Evolutionary conservation across 129 eudicot genomes (phyloP).

Genomic region (Heracleum sosnowskyi): DNA sequence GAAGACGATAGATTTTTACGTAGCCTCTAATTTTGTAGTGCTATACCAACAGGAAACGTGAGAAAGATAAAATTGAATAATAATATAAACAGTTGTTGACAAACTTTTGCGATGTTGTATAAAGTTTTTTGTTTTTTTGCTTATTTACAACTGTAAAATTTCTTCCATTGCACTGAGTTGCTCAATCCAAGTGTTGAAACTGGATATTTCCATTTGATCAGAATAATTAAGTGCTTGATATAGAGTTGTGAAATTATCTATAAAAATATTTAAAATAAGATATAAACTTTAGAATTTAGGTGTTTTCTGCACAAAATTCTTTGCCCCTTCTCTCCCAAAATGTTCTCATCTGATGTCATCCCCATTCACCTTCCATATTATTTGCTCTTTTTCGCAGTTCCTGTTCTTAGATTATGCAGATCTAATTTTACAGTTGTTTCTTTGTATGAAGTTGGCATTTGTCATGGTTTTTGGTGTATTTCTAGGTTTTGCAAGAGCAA

Average conservation of each 20-base stretch:
- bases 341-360: not conserved
- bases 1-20: not conserved
- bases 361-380: not conserved
- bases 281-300: not conserved
- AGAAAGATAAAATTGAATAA: not conserved
- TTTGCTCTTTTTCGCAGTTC: not conserved
- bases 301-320: not conserved
- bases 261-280: no score
- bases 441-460: not conserved
- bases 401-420: not conserved
- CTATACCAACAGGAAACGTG: not conserved
- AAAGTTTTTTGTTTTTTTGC: not conserved
- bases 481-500: slow-evolving; percentile 60
- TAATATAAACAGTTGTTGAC: not conserved
- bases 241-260: not conserved
- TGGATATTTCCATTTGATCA: not conserved
- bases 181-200: not conserved
- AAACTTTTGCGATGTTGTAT: not conserved
- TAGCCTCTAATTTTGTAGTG: not conserved
- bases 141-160: not conserved
- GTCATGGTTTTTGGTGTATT: slow-evolving; percentile 8
- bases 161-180: not conserved
- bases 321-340: not conserved
- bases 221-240: not conserved
- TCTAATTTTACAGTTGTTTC: not conserved